These are phyloP conservation scores for Copromyces sp. DNA, from an alignment of 495 filamentous ascomycete species.

Conservation along the genomic window DNA sequence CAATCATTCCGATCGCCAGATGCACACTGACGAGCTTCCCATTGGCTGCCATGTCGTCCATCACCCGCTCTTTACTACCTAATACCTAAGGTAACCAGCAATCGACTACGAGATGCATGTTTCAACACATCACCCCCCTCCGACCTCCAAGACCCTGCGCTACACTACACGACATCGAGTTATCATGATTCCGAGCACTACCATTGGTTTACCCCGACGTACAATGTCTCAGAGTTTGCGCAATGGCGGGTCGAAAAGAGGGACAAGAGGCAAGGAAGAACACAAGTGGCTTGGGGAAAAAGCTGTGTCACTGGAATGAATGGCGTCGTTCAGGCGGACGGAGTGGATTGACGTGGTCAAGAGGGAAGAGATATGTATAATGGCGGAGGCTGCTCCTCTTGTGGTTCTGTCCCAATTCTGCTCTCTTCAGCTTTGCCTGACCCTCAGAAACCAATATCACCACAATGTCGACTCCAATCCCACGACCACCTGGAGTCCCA, in stretches of 20 bases:
- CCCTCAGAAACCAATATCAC: background rate
- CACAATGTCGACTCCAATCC: constrained; percentile 42
- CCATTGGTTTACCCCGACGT: background rate
- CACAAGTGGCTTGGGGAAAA: background rate
- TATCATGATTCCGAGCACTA: background rate
- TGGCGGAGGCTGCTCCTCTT: background rate
- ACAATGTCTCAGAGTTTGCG: background rate
- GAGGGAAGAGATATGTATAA: background rate
- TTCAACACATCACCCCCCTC: background rate
- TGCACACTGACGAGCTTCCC: background rate
- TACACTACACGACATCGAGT: background rate
- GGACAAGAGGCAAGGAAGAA: background rate
- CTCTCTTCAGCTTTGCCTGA: background rate
- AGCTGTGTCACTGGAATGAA: background rate
- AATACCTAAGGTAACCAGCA: background rate
- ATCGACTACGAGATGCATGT: background rate
- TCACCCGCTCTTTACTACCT: background rate
- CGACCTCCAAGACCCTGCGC: no score
- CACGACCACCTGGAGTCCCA: constrained; percentile 55
- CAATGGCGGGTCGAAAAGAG: background rate
- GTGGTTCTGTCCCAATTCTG: background rate
- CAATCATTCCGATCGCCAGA: background rate
- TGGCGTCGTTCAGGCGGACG: background rate
- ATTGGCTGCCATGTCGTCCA: background rate
- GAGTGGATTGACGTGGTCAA: background rate